These are phyloP conservation scores for Dictyostelium brefeldianum DNA, from an alignment of 78 protist species.

Conservation along the genomic window DNA sequence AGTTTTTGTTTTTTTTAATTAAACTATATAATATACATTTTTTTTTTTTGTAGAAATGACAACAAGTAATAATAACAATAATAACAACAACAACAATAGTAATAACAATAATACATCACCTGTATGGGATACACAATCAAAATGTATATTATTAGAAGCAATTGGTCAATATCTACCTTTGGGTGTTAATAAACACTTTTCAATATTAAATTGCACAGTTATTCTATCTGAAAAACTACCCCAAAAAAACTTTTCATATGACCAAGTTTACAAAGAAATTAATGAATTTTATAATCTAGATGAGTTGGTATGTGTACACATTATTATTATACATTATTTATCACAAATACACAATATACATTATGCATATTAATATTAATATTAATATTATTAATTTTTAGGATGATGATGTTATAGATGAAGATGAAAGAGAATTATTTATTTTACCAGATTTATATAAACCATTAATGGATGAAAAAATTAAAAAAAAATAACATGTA, in stretches of 20 bases:
- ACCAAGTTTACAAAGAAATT: conserved; percentile 30
- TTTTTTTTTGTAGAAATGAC: neutral
- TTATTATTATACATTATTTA: neutral
- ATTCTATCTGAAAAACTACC: conserved; percentile 34
- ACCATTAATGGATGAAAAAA: conserved; percentile 21
- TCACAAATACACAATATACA: neutral
- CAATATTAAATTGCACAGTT: conserved; percentile 23
- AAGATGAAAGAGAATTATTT: conserved; percentile 25
- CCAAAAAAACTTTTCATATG: conserved; percentile 9
- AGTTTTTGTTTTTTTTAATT: too few species aligned
- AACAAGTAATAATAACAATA: too few species aligned
- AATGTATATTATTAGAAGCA: conserved; percentile 18
- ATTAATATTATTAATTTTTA: neutral
- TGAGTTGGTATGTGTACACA: conserved; percentile 46
- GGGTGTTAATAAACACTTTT: conserved; percentile 52
- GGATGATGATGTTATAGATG: conserved; percentile 69
- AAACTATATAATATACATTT: too few species aligned
- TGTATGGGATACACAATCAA: conserved; percentile 44
- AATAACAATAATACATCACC: neutral
- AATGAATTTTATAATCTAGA: conserved; percentile 59
- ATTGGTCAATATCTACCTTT: conserved; percentile 38
- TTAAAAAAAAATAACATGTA: neutral
- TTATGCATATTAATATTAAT: neutral
- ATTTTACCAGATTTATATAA: conserved; percentile 29
- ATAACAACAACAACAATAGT: neutral